These are phyloP conservation scores for Aspergillus puulaauensis DNA, from an alignment of 2,329 filamentous ascomycete species.

Conservation along the genomic window DNA sequence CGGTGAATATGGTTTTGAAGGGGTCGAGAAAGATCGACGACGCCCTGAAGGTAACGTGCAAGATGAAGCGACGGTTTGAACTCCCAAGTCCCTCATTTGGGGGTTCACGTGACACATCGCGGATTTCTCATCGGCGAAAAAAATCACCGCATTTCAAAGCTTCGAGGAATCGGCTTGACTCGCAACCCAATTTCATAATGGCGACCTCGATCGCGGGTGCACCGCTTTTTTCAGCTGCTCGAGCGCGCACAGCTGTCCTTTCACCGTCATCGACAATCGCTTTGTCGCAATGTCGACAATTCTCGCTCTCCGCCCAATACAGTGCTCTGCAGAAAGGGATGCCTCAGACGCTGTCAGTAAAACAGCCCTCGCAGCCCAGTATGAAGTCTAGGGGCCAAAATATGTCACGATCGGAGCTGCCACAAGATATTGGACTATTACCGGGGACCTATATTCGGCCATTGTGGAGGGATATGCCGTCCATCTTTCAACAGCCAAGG, in stretches of 20 bases:
- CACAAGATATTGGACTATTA: slow-evolving; percentile 48
- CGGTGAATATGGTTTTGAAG: neutral
- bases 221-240: slow-evolving; percentile 19
- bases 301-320: slow-evolving; percentile 33
- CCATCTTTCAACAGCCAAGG: slow-evolving; percentile 38
- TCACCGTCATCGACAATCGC: slow-evolving; percentile 14
- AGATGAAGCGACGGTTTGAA: neutral
- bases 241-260: slow-evolving; percentile 17
- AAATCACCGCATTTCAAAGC: slow-evolving; percentile 1
- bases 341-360: slow-evolving; percentile 25
- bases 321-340: slow-evolving; percentile 13
- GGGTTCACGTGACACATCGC: slow-evolving; percentile 8
- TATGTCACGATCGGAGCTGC: slow-evolving; percentile 32
- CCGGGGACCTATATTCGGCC: slow-evolving; percentile 44
- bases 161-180: slow-evolving; percentile 12
- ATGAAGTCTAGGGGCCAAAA: slow-evolving; percentile 36
- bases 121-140: slow-evolving; percentile 11
- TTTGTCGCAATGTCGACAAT: slow-evolving; percentile 32
- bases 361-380: slow-evolving; percentile 37
- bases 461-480: slow-evolving; percentile 40
- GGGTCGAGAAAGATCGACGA: slow-evolving; percentile 1
- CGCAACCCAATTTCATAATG: slow-evolving; percentile 24
- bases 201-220: slow-evolving; percentile 30
- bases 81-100: neutral
- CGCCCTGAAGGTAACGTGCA: slow-evolving; percentile 2